Base-by-base conservation (phyloP, 495 filamentous ascomycete genomes). In the Xylaria nigripes region DNA sequence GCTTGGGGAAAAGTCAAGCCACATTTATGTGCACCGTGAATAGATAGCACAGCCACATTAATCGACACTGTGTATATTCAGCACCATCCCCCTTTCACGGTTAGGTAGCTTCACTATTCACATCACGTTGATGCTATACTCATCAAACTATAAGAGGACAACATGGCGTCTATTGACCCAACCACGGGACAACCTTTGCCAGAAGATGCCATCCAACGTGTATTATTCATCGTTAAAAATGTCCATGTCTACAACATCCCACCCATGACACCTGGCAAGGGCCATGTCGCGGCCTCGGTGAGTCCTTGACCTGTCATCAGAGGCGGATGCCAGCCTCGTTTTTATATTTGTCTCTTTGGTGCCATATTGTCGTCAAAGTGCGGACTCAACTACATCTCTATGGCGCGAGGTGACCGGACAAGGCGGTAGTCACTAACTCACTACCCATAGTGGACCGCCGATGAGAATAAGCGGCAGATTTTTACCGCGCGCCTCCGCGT, bases 201-300 rank as follows among this genome's bases (percentile, higher is more conserved):
- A 45, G 54, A 76, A 5, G 84, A 86, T 59, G 83, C 86, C 58
- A 88, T 91, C 68, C 86, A 89, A 62, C 81, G 88, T 55, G 74
- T 90, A 68, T 80, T 91, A 65, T 88, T 85, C 77, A 71, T 89
- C 60, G 75, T 81, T 40, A 68, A 71, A 49, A 71, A 74, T 49
- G 85, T 91, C 60, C 86, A 90, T 74, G 75, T 92, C 74, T 93
- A 92, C 72, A 73, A 81, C 61, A 85, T 91, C 64, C 88, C 88
- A 48, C 87, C 84, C 19, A 71, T 89, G 52, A 72, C 79, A 24
- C 82, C 81, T 21, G 84, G 78, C 36, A 81, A 80, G 60, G 88
- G 88, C 62, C 82, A 90, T 73, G 77, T 74, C n/a, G 88, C 89
- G 55, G 71, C 82, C 13, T 62, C 70, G 53, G 53, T 55, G 27